phyloP scores from a whole-genome alignment of 805 yeast genomes.

The Debaryomyces hansenii region DNA sequence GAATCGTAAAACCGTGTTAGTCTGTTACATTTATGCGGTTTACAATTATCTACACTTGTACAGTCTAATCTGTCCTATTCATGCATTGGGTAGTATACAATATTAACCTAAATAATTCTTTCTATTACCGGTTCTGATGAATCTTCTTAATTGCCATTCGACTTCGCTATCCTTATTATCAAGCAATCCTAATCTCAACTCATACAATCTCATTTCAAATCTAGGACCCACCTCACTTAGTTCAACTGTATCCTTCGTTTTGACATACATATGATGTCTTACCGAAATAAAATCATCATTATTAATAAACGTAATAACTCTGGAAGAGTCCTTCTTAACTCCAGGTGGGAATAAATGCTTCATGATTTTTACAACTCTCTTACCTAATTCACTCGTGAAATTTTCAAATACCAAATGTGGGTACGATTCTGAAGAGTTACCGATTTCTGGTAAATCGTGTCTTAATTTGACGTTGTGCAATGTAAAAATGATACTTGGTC shows the following conservation, averaged over 20 bases:
- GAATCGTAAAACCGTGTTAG: too few species aligned
- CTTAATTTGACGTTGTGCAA: constrained; percentile 91
- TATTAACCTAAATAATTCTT: constrained; percentile 66
- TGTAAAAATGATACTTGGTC: constrained; percentile 94
- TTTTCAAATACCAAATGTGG: constrained; percentile 95
- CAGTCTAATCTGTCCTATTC: too few species aligned
- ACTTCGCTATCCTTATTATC: constrained; percentile 96
- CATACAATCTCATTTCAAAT: constrained; percentile 93
- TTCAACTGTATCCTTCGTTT: constrained; percentile 85
- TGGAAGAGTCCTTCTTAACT: constrained; percentile 81
- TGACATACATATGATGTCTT: constrained; percentile 92
- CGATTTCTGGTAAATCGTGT: constrained; percentile 85
- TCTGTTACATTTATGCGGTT: too few species aligned
- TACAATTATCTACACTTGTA: too few species aligned
- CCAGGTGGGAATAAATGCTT: constrained; percentile 96
- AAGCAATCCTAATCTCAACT: constrained; percentile 82
- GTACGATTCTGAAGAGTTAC: constrained; percentile 86
- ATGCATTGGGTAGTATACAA: too few species aligned
- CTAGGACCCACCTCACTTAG: constrained; percentile 98
- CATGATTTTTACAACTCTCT: constrained; percentile 74
- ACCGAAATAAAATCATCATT: constrained; percentile 90
- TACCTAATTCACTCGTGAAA: constrained; percentile 77
- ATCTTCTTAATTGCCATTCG: constrained; percentile 95
- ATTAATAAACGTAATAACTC: constrained; percentile 93
- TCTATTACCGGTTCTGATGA: constrained; percentile 92